Conservation (phyloP, 768 basidiomycete genomes). For the Russula olivacea region DNA sequence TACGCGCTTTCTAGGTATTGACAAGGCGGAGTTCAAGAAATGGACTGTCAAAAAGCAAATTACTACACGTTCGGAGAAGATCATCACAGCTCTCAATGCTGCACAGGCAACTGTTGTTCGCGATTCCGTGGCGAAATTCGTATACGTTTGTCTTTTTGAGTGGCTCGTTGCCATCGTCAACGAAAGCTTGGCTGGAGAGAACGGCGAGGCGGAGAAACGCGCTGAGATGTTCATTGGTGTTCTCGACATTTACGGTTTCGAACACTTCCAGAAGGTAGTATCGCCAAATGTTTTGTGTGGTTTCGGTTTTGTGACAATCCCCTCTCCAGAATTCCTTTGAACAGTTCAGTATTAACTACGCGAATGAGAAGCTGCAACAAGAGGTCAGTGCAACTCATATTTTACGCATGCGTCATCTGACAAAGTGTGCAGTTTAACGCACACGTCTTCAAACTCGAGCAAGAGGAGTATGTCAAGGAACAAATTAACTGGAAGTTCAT, state of each 20-base stretch:
- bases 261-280: conserved; percentile 89
- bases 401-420: neutral
- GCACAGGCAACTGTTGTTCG: conserved; percentile 90
- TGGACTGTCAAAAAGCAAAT: conserved; percentile 99
- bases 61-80: conserved; percentile 90
- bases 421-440: conserved; percentile 76
- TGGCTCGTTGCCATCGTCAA: conserved; percentile 98
- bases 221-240: conserved; percentile 99
- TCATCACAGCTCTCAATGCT: conserved; percentile 78
- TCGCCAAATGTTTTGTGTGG: neutral
- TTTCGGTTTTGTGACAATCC: neutral
- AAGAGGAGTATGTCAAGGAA: conserved; percentile 98
- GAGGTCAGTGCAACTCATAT: conserved; percentile 51
- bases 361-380: conserved; percentile 96
- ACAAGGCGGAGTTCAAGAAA: conserved; percentile 90
- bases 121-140: conserved; percentile 96
- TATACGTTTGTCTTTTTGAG: conserved; percentile 97
- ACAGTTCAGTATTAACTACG: conserved; percentile 99
- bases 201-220: conserved; percentile 79
- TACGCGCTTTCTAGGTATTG: conserved; percentile 86
- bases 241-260: conserved; percentile 95
- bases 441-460: conserved; percentile 98
- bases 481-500: conserved; percentile 99
- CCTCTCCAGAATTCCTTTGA: conserved; percentile 72
- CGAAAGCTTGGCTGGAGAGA: conserved; percentile 93